These are phyloP conservation scores for Lophium mytilinum DNA, from an alignment of 495 filamentous ascomycete genomes.

Conservation along the genomic window DNA sequence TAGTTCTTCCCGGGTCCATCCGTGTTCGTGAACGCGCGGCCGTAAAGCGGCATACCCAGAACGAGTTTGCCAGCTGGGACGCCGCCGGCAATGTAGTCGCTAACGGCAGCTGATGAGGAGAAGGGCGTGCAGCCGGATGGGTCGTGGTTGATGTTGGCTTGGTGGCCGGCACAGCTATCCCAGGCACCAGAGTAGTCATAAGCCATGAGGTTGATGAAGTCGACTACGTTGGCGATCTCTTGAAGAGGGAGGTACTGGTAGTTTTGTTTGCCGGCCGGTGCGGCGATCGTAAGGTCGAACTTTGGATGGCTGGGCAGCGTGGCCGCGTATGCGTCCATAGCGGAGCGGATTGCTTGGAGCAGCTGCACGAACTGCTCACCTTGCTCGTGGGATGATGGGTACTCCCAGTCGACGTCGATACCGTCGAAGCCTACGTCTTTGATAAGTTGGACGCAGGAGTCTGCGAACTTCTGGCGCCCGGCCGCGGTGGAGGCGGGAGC, in stretches of 20 bases:
- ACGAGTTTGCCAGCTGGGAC: constrained; percentile 62
- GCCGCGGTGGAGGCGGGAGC: constrained; percentile 56
- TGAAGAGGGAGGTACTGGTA: constrained; percentile 58
- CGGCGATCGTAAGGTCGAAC: constrained; percentile 73
- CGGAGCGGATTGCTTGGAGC: constrained; percentile 44
- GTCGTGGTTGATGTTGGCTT: constrained; percentile 60
- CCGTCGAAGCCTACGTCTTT: constrained; percentile 37
- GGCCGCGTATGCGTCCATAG: constrained; percentile 52
- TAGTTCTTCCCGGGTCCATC: constrained; percentile 60
- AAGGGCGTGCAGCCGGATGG: constrained; percentile 48
- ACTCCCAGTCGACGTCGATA: constrained; percentile 30
- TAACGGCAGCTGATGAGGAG: constrained; percentile 56
- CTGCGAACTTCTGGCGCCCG: constrained; percentile 62
- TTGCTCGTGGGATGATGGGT: constrained; percentile 25
- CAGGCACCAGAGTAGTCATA: constrained; percentile 49
- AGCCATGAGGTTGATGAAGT: constrained; percentile 69
- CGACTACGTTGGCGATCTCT: constrained; percentile 66
- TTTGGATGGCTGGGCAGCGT: constrained; percentile 39
- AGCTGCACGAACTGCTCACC: constrained; percentile 46
- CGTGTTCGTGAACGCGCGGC: constrained; percentile 67
- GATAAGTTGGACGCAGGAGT: constrained; percentile 51
- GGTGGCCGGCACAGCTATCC: constrained; percentile 60
- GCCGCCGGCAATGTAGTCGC: constrained; percentile 56
- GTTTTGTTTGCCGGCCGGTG: constrained; percentile 53
- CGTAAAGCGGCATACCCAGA: constrained; percentile 76